Base-by-base conservation (phyloP, 768 basidiomycete genomes). In the Cystobasidium onofrii region DNA sequence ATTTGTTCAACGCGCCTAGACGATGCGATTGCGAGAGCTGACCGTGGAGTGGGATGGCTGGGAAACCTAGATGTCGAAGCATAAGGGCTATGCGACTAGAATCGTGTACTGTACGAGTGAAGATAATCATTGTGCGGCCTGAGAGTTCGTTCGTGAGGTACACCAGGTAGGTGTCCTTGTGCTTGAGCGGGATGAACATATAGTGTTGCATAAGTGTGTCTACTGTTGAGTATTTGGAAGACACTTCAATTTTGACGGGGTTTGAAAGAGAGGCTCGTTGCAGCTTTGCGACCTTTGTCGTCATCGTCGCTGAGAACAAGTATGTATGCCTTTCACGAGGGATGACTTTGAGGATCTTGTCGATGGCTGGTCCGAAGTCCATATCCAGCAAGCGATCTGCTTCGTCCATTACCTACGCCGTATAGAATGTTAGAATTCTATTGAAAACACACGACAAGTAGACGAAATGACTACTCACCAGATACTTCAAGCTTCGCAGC, bases 271-370 rank as follows among this genome's bases (percentile, higher is more conserved):
- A 93, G 36, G 96, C 94, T 66, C 95, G 83, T 80, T 98, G 95
- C 13, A 99, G 84, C 81, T 97, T 97, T 13, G 90, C 92, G 1
- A 99, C 92, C 82, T 97, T 98, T 17, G 92, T 92, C 13, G 96
- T 95, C 95, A 99, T 98, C 25, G 95, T 98, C 6, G 95, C 96
- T 15, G 95, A 97, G 83, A 93, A 99, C 0, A 99, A 86, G 80
- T 92, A 97, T 1, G 96, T 99, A 34, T 89, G 90, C 13, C 96
- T 87, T 77, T 97, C 94, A 79, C 88, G 91, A 25, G 95, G 96
- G 75, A 99, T 89, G 44, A 91, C 87, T 82, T 94, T 95, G 41
- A 99, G 85, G 78, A 99, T 93, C 83, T 91, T 92, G 84, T 98
- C 95, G 77, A 99, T 91, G 65, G 90, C 89, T 60, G 90, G 89